These are phyloP conservation scores for Globisporangium echinulatum DNA, from an alignment of 352 stramenopile species.

Conservation along the genomic window DNA sequence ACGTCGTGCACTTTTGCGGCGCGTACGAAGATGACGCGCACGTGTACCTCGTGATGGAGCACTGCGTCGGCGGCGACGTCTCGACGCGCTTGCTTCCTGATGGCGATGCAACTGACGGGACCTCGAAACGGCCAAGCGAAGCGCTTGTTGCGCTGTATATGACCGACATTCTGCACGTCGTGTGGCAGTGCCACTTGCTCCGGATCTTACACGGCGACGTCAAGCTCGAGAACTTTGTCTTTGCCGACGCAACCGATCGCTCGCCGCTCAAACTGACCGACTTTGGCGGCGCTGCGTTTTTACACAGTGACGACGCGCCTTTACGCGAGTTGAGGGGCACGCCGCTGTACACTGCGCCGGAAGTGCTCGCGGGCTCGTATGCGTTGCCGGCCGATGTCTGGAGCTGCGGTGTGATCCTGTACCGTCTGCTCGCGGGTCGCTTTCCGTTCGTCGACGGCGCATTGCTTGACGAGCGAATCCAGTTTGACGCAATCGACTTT, in stretches of 20 bases:
- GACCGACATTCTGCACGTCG: slow-evolving; percentile 77
- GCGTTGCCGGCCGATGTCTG: slow-evolving; percentile 98
- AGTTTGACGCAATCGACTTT: slow-evolving; percentile 50
- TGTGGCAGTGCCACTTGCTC: slow-evolving; percentile 99
- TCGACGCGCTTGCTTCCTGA: slow-evolving; percentile 22
- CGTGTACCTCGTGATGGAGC: slow-evolving; percentile 80
- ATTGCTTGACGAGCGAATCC: slow-evolving; percentile 51
- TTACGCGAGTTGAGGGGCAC: slow-evolving; percentile 96
- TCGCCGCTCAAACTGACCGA: slow-evolving; percentile 98
- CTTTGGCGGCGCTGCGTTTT: slow-evolving; percentile 90
- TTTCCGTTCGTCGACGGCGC: slow-evolving; percentile 96
- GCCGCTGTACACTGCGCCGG: slow-evolving; percentile 99
- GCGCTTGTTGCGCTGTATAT: slow-evolving; percentile 53
- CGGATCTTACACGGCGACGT: slow-evolving; percentile 98
- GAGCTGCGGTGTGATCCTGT: slow-evolving; percentile 99
- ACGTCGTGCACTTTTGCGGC: slow-evolving; percentile 80
- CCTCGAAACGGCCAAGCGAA: slow-evolving; percentile 15
- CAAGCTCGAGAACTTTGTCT: slow-evolving; percentile 96
- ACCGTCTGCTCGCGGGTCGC: slow-evolving; percentile 96
- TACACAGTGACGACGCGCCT: slow-evolving; percentile 98
- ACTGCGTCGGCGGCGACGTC: slow-evolving; percentile 65
- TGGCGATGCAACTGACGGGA: slow-evolving; percentile 1
- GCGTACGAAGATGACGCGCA: slow-evolving; percentile 66
- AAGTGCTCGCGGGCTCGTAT: slow-evolving; percentile 99
- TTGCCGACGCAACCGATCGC: slow-evolving; percentile 96